Evolutionary conservation across 495 filamentous ascomycete genomes (phyloP), one percentile per base, ranked within the genome.

Genomic region (Thermochaetoides thermophila): DNA sequence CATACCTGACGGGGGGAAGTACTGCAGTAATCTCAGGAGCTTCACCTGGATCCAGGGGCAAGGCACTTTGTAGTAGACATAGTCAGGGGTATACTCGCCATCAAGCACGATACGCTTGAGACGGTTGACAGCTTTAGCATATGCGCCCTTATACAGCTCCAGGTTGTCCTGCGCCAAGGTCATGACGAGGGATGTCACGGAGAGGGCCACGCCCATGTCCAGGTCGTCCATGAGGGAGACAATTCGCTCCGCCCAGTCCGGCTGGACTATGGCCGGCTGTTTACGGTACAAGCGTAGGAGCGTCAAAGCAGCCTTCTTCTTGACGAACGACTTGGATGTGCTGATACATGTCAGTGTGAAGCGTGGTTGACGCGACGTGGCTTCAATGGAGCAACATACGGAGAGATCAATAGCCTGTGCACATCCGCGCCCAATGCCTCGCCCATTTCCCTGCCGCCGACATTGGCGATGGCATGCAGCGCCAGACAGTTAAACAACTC

Each of bases 31-130:
- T 27, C 84, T 73, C 36, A 99, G 53, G 9, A 96, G 58, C 57
- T 99, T 99, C 38, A 95, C 82, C 57, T 99, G 91, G 22, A 96
- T 80, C 91, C 91, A 99, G 7, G 91, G 91, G 52, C 87, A 96
- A 7, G 91, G 91, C 17, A 99, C 91, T 37, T 94, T 94, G 66
- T 99, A 99, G 56, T 99, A 99, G 24, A 92, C 63, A 47, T 99
- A 99, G 50, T 95, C 89, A 17, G 71, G 61, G 1, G 79, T 66
- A 48, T 79, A 85, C 32, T 96, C 86, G 22, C 78, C 79, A 50
- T 95, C 86, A 12, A 95, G 74, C 17, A 93, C 66, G 25, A 94
- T 78, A 37, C 77, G 73, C 63, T 94, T 95, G 45, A 99, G 51
- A 25, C 85, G 67, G 37, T 78, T 74, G 0, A 89, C 91, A 22